phyloP scores from a whole-genome alignment of 2,329 filamentous ascomycete genomes.

The Diplocarpon rosae region DNA sequence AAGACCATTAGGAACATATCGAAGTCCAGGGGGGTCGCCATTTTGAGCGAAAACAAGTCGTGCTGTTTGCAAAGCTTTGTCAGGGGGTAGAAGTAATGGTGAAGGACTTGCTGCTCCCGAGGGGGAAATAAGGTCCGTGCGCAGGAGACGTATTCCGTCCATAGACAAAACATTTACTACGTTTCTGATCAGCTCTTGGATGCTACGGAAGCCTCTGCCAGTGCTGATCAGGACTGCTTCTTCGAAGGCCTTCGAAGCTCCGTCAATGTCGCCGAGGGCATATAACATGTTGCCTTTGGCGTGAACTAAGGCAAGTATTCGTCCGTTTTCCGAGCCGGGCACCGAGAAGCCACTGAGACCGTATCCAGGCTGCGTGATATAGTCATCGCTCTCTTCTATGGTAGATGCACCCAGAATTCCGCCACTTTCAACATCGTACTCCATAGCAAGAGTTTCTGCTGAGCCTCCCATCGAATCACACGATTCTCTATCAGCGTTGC shows the following conservation, averaged over 20 bases:
- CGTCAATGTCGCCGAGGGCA: constrained; percentile 67
- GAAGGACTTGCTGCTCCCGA: constrained; percentile 4
- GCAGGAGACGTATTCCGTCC: constrained; percentile 30
- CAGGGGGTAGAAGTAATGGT: constrained; percentile 71
- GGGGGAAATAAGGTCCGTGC: constrained; percentile 16
- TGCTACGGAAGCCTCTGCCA: constrained; percentile 57
- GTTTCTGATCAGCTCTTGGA: constrained; percentile 66
- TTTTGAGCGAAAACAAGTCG: constrained; percentile 68
- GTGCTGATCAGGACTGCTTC: constrained; percentile 85
- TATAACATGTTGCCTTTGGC: constrained; percentile 99
- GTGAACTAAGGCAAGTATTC: constrained; percentile 87
- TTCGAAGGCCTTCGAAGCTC: constrained; percentile 82
- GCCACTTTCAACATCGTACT: constrained; percentile 23
- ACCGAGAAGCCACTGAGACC: constrained; percentile 78
- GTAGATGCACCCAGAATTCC: constrained; percentile 11
- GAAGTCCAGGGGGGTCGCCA: constrained; percentile 71
- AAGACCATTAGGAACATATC: constrained; percentile 57
- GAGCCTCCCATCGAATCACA: constrained; percentile 16
- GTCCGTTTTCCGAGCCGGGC: constrained; percentile 76
- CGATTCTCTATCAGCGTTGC: constrained; percentile 32
- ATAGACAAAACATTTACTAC: constrained; percentile 62
- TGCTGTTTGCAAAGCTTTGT: constrained; percentile 72
- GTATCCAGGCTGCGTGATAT: constrained; percentile 35
- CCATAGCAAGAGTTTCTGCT: constrained; percentile 22
- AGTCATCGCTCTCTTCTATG: constrained; percentile 14